phyloP scores from a whole-genome alignment of 2,329 filamentous ascomycete genomes.

The Macroventuria anomochaeta region DNA sequence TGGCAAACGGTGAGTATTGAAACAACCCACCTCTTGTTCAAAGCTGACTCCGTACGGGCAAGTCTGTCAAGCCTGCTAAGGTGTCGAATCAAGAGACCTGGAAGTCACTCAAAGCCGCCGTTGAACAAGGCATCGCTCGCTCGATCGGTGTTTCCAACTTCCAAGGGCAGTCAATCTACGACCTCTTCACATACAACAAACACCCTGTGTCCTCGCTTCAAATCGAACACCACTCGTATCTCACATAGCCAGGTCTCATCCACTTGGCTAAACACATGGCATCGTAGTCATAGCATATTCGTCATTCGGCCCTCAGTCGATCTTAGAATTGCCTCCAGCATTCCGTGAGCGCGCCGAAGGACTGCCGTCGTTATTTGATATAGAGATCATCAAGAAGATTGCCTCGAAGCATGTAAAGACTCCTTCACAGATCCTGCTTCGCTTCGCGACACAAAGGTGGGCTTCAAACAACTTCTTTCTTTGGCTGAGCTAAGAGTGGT shows the following conservation, averaged over 20 bases:
- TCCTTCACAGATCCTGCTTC: slow-evolving; percentile 66
- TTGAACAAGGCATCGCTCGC: slow-evolving; percentile 54
- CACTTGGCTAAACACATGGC: slow-evolving; percentile 37
- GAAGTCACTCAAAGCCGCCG: slow-evolving; percentile 50
- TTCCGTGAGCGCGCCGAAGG: slow-evolving; percentile 4
- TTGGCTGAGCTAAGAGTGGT: background rate
- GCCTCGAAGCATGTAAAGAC: slow-evolving; percentile 69
- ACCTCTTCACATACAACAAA: slow-evolving; percentile 60
- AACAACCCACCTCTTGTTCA: slow-evolving; percentile 33
- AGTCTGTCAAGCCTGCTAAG: slow-evolving; percentile 41
- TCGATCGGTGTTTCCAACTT: slow-evolving; percentile 47
- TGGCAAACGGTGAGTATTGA: slow-evolving; percentile 21
- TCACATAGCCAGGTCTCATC: slow-evolving; percentile 40
- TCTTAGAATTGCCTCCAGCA: slow-evolving; percentile 19
- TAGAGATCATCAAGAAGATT: slow-evolving; percentile 68
- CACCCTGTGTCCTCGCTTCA: slow-evolving; percentile 43
- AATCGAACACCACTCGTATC: slow-evolving; percentile 48
- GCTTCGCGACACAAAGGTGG: background rate
- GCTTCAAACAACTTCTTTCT: background rate
- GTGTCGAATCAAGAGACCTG: slow-evolving; percentile 43
- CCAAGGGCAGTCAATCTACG: slow-evolving; percentile 54
- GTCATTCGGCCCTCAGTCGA: slow-evolving; percentile 54
- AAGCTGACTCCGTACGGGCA: slow-evolving; percentile 17
- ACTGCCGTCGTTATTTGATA: slow-evolving; percentile 39
- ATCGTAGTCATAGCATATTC: slow-evolving; percentile 47